These are phyloP conservation scores for Nectriaceae sp. DNA, from an alignment of 2,329 filamentous ascomycete genomes.

Conservation along the genomic window DNA sequence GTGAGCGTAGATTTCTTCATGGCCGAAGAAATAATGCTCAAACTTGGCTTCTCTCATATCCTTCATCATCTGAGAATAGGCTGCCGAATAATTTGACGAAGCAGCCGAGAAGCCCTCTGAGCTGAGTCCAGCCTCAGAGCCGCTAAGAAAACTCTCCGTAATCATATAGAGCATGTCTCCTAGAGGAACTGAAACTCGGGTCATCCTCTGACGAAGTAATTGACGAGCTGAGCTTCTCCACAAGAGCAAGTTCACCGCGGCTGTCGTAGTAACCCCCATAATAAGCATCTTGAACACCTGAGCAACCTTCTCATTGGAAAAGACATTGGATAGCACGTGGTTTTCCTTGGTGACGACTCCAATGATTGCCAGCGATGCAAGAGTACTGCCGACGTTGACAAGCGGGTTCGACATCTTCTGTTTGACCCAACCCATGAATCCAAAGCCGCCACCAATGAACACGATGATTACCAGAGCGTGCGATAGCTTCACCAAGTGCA, in stretches of 20 bases:
- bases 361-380: slow-evolving; percentile 86
- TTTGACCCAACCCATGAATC: slow-evolving; percentile 86
- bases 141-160: slow-evolving; percentile 78
- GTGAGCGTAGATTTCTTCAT: slow-evolving; percentile 75
- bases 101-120: slow-evolving; percentile 65
- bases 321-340: slow-evolving; percentile 78
- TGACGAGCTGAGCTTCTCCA: slow-evolving; percentile 77
- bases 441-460: slow-evolving; percentile 84
- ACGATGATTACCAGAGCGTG: slow-evolving; percentile 78
- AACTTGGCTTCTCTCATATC: slow-evolving; percentile 84
- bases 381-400: slow-evolving; percentile 81
- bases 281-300: slow-evolving; percentile 83
- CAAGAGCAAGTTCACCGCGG: slow-evolving; percentile 72
- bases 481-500: slow-evolving; percentile 68
- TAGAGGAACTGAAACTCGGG: slow-evolving; percentile 71
- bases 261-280: slow-evolving; percentile 72
- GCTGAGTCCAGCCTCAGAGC: slow-evolving; percentile 74
- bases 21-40: slow-evolving; percentile 82
- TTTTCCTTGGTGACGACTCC: slow-evolving; percentile 90
- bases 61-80: slow-evolving; percentile 70
- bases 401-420: slow-evolving; percentile 75
- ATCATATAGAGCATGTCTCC: slow-evolving; percentile 82
- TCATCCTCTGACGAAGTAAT: slow-evolving; percentile 70
- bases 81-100: slow-evolving; percentile 63
- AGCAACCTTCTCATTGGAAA: slow-evolving; percentile 77